Percentiles rank a stretch among this genome's conserved stretches.
phyloP scores from a whole-genome alignment of 208 protist genomes.

The Trypanosoma melophagium region DNA sequence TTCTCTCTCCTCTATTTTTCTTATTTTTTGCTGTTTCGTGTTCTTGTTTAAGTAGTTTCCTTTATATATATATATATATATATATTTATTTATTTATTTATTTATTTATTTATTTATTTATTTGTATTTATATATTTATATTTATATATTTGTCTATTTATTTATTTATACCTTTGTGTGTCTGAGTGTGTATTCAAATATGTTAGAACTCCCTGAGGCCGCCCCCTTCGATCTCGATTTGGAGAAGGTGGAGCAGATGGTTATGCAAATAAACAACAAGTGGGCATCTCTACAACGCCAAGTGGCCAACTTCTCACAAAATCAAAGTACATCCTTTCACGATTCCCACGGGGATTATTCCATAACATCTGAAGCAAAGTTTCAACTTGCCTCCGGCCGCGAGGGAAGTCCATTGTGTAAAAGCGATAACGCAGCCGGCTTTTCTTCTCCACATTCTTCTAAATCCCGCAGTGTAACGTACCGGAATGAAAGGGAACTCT shows the following conservation, averaged over 20 bases:
- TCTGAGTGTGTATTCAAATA: neutral
- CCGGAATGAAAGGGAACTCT: conserved; percentile 71
- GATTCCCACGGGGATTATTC: neutral
- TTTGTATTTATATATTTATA: too few relatives aligned
- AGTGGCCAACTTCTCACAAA: neutral
- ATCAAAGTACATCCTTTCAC: neutral
- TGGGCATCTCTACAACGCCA: conserved; percentile 14
- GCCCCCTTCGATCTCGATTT: neutral
- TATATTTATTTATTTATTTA: too few relatives aligned
- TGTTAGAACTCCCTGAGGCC: neutral
- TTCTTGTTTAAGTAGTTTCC: too few relatives aligned
- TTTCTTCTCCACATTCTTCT: neutral
- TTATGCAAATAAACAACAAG: conserved; percentile 20
- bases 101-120: too few relatives aligned
- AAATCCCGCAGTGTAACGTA: conserved; percentile 23
- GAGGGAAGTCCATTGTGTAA: neutral
- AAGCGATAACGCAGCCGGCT: neutral
- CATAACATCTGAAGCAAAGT: neutral
- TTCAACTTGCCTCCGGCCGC: neutral
- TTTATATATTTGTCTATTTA: too few relatives aligned
- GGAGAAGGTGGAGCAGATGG: conserved; percentile 17
- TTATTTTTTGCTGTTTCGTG: too few relatives aligned
- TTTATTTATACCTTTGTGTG: too few relatives aligned
- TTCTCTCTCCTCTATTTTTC: too few relatives aligned
- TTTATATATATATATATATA: too few relatives aligned